Conservation (phyloP, 192 early-diverging fungal genomes). For the Thamnidium elegans region DNA sequence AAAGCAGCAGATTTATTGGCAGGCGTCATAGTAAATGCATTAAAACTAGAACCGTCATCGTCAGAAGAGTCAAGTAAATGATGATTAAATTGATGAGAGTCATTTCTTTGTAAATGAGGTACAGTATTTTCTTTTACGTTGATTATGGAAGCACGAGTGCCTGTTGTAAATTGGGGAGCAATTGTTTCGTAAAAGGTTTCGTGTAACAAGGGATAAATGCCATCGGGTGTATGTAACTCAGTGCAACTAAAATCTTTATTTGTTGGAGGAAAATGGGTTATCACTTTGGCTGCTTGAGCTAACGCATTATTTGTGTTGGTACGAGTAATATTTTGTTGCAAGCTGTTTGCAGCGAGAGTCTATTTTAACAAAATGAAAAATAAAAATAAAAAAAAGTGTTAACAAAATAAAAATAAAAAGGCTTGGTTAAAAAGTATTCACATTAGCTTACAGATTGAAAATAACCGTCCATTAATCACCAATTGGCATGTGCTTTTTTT, state of each 20-base stretch:
- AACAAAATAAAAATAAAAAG: not conserved
- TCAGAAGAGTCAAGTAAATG: not conserved
- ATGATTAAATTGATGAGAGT: no score
- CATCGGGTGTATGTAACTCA: slow-evolving; percentile 50
- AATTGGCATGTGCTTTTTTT: no score
- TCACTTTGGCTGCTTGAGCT: not conserved
- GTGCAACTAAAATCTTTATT: slow-evolving; percentile 36
- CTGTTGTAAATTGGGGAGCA: slow-evolving; percentile 42
- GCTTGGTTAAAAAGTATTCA: not conserved
- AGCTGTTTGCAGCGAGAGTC: slow-evolving; percentile 5
- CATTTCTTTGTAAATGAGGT: no score
- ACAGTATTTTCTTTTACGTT: not conserved
- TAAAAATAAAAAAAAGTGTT: not conserved
- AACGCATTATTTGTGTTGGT: not conserved
- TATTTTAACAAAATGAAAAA: not conserved
- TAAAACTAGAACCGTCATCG: not conserved
- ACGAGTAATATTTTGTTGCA: not conserved
- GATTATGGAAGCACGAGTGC: slow-evolving; percentile 38
- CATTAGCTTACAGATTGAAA: slow-evolving; percentile 18
- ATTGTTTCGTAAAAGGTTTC: slow-evolving; percentile 46
- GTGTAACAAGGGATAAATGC: slow-evolving; percentile 46
- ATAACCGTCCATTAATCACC: slow-evolving; percentile 14
- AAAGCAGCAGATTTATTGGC: slow-evolving; percentile 12
- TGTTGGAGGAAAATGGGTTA: slow-evolving; percentile 32
- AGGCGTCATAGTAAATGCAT: not conserved